Evolutionary conservation across 1,139 yeast species (phyloP).

Genomic region (Geotrichum siamense): DNA sequence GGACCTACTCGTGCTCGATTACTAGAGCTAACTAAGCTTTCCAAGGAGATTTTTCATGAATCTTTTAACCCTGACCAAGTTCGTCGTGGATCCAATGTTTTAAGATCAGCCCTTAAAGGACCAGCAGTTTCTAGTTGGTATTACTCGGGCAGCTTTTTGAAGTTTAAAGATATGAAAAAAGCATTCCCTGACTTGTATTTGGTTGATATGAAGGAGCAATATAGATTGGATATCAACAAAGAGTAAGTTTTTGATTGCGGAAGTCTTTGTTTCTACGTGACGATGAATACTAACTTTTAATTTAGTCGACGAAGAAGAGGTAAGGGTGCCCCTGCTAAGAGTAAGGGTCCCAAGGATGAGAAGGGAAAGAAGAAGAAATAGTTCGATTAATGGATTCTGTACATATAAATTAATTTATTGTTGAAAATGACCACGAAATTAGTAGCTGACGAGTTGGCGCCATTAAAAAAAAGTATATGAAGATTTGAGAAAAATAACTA

Average conservation of each 20-base stretch:
- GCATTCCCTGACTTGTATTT: slow-evolving; percentile 53
- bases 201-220: slow-evolving; percentile 66
- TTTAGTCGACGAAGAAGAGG: slow-evolving; percentile 66
- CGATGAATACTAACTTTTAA: neutral
- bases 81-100: slow-evolving; percentile 72
- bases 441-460: too few relatives aligned
- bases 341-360: slow-evolving; percentile 38
- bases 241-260: slow-evolving; percentile 19
- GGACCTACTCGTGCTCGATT: slow-evolving; percentile 39
- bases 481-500: too few relatives aligned
- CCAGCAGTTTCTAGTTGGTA: slow-evolving; percentile 66
- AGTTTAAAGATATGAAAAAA: slow-evolving; percentile 49
- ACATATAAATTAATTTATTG: too few relatives aligned
- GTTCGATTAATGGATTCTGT: neutral
- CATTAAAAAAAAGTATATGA: too few relatives aligned
- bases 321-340: slow-evolving; percentile 88
- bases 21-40: slow-evolving; percentile 48
- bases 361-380: slow-evolving; percentile 36
- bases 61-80: slow-evolving; percentile 60
- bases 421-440: too few relatives aligned
- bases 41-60: slow-evolving; percentile 55
- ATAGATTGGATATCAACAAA: slow-evolving; percentile 35
- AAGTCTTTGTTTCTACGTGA: neutral
- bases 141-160: slow-evolving; percentile 62
- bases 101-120: slow-evolving; percentile 69